These are phyloP conservation scores for Kodamaea fungicola DNA, from an alignment of 1,139 yeast genomes.

Conservation along the genomic window DNA sequence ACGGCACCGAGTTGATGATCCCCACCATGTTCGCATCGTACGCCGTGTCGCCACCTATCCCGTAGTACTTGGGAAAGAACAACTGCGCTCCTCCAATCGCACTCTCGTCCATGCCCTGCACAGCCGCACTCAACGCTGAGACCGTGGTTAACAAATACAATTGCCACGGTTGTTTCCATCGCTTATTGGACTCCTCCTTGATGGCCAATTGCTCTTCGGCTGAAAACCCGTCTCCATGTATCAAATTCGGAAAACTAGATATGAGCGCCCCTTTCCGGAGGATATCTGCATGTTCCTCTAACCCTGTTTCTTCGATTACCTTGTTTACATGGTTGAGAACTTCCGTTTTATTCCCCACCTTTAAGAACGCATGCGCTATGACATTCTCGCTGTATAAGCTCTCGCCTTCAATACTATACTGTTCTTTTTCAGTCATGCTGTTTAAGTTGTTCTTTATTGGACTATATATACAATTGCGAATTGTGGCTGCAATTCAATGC, in stretches of 20 bases:
- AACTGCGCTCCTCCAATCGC: slow-evolving; percentile 13
- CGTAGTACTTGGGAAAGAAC: slow-evolving; percentile 5
- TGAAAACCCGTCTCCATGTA: slow-evolving; percentile 1
- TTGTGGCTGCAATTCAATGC: no score
- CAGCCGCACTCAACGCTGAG: slow-evolving; percentile 8
- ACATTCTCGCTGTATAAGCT: slow-evolving; percentile 2
- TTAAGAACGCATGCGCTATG: slow-evolving; percentile 4
- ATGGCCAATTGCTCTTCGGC: slow-evolving; percentile 1
- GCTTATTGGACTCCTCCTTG: background rate
- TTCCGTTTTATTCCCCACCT: slow-evolving; percentile 1
- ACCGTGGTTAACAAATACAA: slow-evolving; percentile 5
- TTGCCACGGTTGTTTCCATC: slow-evolving; percentile 5
- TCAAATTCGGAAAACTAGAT: slow-evolving; percentile 3
- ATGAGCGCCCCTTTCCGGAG: slow-evolving; percentile 6
- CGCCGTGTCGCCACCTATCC: slow-evolving; percentile 6
- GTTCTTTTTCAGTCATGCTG: no score
- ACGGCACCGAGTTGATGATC: slow-evolving; percentile 11
- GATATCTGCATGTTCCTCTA: slow-evolving; percentile 2
- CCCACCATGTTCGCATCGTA: slow-evolving; percentile 11
- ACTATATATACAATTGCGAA: no score
- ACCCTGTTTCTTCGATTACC: slow-evolving; percentile 2
- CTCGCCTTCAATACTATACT: background rate
- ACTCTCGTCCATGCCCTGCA: slow-evolving; percentile 19
- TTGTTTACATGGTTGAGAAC: slow-evolving; percentile 3
- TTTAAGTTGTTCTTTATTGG: no score